Evolutionary conservation across 2,329 filamentous ascomycete genomes (phyloP), one percentile per base, ranked within the genome.

Genomic region (Fusarium beomiforme): DNA sequence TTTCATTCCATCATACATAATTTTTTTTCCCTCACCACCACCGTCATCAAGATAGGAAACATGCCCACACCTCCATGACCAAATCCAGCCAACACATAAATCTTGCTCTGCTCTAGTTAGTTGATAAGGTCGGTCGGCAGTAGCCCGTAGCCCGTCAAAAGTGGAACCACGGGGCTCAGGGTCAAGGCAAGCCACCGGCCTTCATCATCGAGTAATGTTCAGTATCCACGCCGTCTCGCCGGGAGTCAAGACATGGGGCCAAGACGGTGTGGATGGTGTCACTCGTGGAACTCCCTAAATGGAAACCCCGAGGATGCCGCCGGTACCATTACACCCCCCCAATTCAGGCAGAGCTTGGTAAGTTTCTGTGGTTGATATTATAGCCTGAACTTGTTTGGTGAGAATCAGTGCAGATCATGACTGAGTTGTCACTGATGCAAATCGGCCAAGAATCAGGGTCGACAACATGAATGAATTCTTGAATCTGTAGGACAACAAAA

Each of bases 281-380:
- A 67, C 57, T 34, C 43, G 58, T 69, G 61, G 49, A 49, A 63
- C 47, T 70, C 72, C 74, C 72, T 75, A 75, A 60, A 41, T 53
- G 73, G 73, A 71, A 76, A 70, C 50, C 61, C 73, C 74, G 74
- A 76, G 72, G 63, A 61, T 68, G 65, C 57, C 67, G 62, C 72
- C 67, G 67, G 56, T n/a, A n/a, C 59, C 37, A 26, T 24, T 29
- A 31, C 43, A 29, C 39, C 34, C 54, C 54, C 47, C 55, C 39
- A 64, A 51, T 24, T 67, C 65, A 60, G 36, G 47, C 65, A 60
- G 36, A 43, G 19, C 21, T 41, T 34, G 46, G 24, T 36, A 12
- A 31, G 29, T 23, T 16, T 23, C 36, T 31, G 37, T 17, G 21
- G 21, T 21, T 50, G 42, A 37, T 36, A 41, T 58, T 36, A 41